phyloP scores from a whole-genome alignment of 108 stramenopile species.

The Nitzschia palea region DNA sequence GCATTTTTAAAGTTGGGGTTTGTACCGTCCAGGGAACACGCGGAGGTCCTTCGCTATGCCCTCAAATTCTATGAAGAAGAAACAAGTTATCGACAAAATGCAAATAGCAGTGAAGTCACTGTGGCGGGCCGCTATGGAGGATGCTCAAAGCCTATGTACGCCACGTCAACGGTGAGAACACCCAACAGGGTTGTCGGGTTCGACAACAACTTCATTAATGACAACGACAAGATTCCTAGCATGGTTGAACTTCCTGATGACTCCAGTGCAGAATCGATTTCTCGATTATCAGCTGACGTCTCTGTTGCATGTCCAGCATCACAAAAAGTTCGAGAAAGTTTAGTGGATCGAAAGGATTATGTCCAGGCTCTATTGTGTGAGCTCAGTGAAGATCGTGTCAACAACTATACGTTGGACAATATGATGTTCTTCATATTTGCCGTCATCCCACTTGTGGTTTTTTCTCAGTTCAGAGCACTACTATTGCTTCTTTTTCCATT shows the following conservation, averaged over 20 bases:
- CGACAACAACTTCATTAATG: background rate
- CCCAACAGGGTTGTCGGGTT: background rate
- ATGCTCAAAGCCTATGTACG: background rate
- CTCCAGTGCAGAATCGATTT: background rate
- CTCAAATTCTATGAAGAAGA: constrained; percentile 20
- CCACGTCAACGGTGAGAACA: background rate
- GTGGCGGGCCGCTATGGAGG: constrained; percentile 5
- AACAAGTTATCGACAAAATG: constrained; percentile 9
- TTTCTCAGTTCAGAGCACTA: background rate
- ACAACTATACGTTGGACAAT: background rate
- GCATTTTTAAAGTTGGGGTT: constrained; percentile 11
- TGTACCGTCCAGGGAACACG: constrained; percentile 9
- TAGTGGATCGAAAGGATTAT: background rate
- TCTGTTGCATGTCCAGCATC: background rate
- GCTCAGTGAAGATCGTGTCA: background rate
- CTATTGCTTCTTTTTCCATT: background rate
- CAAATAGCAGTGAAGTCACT: constrained; percentile 5
- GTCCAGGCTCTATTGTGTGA: constrained; percentile 1
- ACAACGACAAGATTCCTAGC: background rate
- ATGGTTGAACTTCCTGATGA: background rate
- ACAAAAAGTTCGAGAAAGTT: background rate
- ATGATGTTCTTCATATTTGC: constrained; percentile 16
- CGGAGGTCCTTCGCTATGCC: constrained; percentile 14
- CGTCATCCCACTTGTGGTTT: background rate
- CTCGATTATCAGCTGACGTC: background rate